A percentile compares a stretch with the other conserved stretches of the same genome.
Conservation (phyloP, 805 yeast species). For the Yamadazyma paraphyllophila region DNA sequence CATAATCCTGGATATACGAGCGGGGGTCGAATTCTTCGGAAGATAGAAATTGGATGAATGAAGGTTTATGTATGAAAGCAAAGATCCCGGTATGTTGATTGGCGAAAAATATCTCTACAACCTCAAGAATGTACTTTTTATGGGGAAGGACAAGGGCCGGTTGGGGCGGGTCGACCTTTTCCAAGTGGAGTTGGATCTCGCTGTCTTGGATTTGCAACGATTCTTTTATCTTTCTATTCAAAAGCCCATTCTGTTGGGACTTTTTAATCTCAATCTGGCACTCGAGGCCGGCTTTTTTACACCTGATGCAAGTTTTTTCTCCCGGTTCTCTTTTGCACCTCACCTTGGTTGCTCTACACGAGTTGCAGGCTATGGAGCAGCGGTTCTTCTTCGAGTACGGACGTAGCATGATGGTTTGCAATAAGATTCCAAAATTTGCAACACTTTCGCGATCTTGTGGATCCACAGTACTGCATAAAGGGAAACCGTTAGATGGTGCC, state of each 20-base stretch:
- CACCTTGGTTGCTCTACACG: constrained; percentile 12
- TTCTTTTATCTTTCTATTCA: not conserved
- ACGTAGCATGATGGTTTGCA: not conserved
- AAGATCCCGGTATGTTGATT: constrained; percentile 27
- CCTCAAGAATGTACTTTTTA: constrained; percentile 18
- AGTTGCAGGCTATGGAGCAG: constrained; percentile 11
- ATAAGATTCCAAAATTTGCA: not conserved
- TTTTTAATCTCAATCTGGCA: constrained; percentile 21
- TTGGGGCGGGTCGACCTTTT: not conserved
- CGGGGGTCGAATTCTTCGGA: constrained; percentile 19
- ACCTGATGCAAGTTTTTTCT: constrained; percentile 17
- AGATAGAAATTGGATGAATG: constrained; percentile 19
- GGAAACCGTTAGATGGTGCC: too few species aligned
- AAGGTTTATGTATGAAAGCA: constrained; percentile 24
- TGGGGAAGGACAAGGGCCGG: constrained; percentile 17
- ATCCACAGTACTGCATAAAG: not conserved
- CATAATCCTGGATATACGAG: constrained; percentile 18
- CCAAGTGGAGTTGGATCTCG: not conserved
- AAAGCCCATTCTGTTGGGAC: constrained; percentile 18
- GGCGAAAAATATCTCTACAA: constrained; percentile 22
- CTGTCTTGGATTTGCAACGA: not conserved
- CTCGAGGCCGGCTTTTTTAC: constrained; percentile 15
- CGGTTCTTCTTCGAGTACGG: constrained; percentile 13
- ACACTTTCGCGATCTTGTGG: not conserved
- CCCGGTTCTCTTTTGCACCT: constrained; percentile 7